Base-by-base conservation (phyloP, 208 protist genomes). In the Leishmania gerbilli region DNA sequence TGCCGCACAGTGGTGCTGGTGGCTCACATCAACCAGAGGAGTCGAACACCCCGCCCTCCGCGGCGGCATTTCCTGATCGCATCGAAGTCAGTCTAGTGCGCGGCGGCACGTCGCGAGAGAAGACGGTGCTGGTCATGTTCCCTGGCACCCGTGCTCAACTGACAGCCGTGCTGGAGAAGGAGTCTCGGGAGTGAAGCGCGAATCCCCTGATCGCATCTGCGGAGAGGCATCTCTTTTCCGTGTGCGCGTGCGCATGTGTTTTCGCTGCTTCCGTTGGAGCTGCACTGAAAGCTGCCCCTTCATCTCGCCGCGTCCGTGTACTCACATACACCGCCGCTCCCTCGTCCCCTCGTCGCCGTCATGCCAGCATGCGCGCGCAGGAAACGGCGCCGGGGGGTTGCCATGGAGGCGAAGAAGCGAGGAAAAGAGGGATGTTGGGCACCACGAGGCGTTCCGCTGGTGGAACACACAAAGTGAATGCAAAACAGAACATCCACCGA, bases 101-200 rank as follows among this genome's bases (percentile, higher is more conserved):
- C 53, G 92, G 93, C 11, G 76, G 81, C 34, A 94, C 91, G 2
- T 91, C 89, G 42, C 84, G 91, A 27, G 79, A 86, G 74, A 97
- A 97, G 81, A 84, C 80, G 49, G 68, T 97, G 37, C 76, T 87
- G 19, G 79, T 92, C 4, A 51, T 77, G 71, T 95, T 95, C 80
- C 90, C 90, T 24, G 90, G 88, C 17, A 88, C 88, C 6, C 84
- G 90, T 53, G 88, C 88, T n/a, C 86, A 94, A 68, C 72, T 97
- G 31, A 53, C 90, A 24, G 71, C 83, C 21, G 37, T 94, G 24
- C 72, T 97, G 17, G 84, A 93, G 40, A 89, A 85, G 64, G 85
- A 75, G 19, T 86, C 82, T 42, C 45, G n/a, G 21, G 47, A 71
- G 24, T 76, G n/a, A 76, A 19, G 34, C 47, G 40, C n/a, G 31